phyloP scores from a whole-genome alignment of 352 stramenopile species.

The Phytophthora tentaculata region DNA sequence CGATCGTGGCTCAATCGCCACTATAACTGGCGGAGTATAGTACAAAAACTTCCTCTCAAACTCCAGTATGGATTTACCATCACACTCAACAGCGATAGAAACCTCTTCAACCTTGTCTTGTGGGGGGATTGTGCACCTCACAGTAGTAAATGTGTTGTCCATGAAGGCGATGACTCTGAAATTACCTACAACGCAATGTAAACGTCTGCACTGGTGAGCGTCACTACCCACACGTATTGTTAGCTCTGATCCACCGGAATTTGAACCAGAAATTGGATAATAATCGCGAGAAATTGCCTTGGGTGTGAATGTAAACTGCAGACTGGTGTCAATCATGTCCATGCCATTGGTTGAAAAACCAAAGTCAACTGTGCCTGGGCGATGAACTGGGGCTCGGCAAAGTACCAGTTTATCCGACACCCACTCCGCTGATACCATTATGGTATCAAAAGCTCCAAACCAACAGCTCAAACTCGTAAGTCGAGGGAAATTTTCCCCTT shows the following conservation, averaged over 20 bases:
- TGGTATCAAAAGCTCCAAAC: slow-evolving; percentile 38
- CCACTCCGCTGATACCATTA: slow-evolving; percentile 28
- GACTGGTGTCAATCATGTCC: slow-evolving; percentile 41
- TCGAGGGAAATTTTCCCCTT: slow-evolving; percentile 39
- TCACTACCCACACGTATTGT: slow-evolving; percentile 26
- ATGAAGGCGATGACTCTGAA: slow-evolving; percentile 15
- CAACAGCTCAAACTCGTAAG: slow-evolving; percentile 46
- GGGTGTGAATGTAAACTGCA: slow-evolving; percentile 41
- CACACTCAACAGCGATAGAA: slow-evolving; percentile 38
- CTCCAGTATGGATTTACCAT: slow-evolving; percentile 24
- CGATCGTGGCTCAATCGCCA: slow-evolving; percentile 21
- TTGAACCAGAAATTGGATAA: slow-evolving; percentile 35
- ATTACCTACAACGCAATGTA: slow-evolving; percentile 41
- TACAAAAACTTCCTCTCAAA: slow-evolving; percentile 43
- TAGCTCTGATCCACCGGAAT: slow-evolving; percentile 38
- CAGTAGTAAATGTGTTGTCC: neutral
- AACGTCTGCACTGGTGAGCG: slow-evolving; percentile 20
- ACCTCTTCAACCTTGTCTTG: slow-evolving; percentile 18
- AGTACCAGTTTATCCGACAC: slow-evolving; percentile 32
- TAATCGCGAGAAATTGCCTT: slow-evolving; percentile 13
- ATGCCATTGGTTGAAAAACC: slow-evolving; percentile 63
- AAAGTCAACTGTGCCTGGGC: slow-evolving; percentile 29
- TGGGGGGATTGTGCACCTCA: slow-evolving; percentile 40
- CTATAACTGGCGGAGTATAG: slow-evolving; percentile 31
- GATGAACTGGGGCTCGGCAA: slow-evolving; percentile 39